Evolutionary conservation across 345 rosid species (phyloP).

Genomic region (Dipteronia dyeriana): DNA sequence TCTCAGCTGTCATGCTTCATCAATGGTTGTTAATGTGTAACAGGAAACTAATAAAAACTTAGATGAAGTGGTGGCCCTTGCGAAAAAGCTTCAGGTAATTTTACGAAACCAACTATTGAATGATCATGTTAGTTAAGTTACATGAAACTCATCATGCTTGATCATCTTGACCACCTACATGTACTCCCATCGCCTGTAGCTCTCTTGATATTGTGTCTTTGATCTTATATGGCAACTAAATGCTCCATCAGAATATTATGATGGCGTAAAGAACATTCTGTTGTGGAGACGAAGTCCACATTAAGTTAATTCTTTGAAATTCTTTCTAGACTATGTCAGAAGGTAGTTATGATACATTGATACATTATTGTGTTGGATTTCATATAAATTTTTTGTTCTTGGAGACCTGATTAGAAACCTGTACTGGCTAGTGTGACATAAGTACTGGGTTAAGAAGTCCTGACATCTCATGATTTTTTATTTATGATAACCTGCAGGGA

Average conservation of each 20-base stretch:
- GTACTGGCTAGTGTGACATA: background rate
- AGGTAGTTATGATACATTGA: background rate
- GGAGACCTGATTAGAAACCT: background rate
- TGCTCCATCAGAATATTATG: background rate
- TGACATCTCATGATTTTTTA: background rate
- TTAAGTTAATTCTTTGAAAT: background rate
- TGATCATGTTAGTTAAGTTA: background rate
- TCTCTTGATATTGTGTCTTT: background rate
- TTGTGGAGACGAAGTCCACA: background rate
- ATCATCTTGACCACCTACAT: background rate
- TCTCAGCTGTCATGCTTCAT: background rate
- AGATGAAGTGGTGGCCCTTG: slow-evolving; percentile 92
- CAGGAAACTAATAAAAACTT: slow-evolving; percentile 87
- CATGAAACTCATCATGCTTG: background rate
- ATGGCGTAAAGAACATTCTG: background rate
- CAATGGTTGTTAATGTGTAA: background rate
- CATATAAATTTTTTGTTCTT: background rate
- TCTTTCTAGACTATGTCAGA: background rate
- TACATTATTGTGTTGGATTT: background rate
- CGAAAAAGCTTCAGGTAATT: slow-evolving; percentile 82
- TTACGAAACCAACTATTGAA: background rate
- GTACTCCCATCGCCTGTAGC: background rate
- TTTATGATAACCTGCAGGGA: slow-evolving; percentile 48
- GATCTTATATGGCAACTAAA: background rate
- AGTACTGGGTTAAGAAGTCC: background rate